Evolutionary conservation across 495 filamentous ascomycete genomes (phyloP), one percentile per base, ranked within the genome.

Genomic region (Jackrogersella minutella): DNA sequence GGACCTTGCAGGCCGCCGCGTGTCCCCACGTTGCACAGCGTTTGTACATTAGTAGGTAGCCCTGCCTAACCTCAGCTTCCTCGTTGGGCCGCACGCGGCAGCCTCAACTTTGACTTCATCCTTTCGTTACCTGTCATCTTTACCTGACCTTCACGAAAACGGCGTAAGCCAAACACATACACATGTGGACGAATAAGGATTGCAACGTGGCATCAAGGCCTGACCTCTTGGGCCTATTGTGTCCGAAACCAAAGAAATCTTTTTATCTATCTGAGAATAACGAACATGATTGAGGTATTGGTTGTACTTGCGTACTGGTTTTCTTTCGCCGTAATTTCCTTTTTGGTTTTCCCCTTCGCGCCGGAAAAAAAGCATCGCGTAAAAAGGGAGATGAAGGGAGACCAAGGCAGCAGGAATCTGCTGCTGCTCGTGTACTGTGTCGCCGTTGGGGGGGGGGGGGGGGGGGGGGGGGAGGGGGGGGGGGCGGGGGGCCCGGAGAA

Each of bases 61-160:
- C 66, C 60, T 69, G 66, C 66, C 66, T 69, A 69, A 53, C 47
- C 41, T 69, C 66, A 60, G 49, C 60, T 69, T 44, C 39, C 41
- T 31, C 49, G 54, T 64, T 69, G 54, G 66, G 66, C 59, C 56
- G 59, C 58, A 59, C 59, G 54, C 49, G 50, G 59, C 65, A 68
- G 65, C 66, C 66, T 69, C 66, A 69, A 69, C 66, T 69, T 63
- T 60, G 66, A 69, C 66, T 60, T 69, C 66, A 69, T 68, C 46
- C 58, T 55, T 53, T 53, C 47, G 36, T 51, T 21, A 52, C 26
- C 40, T 54, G 11, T 24, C 40, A 39, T 11, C 33, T n/a, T 24
- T 11, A 46, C 41, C 21, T 46, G 41, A 46, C 41, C 41, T 46
- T 19, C n/a, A 19, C 40, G 11, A 10, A 11, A 26, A 19, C 41